These are phyloP conservation scores for Mycena amicta DNA, from an alignment of 768 basidiomycete genomes.

Conservation along the genomic window DNA sequence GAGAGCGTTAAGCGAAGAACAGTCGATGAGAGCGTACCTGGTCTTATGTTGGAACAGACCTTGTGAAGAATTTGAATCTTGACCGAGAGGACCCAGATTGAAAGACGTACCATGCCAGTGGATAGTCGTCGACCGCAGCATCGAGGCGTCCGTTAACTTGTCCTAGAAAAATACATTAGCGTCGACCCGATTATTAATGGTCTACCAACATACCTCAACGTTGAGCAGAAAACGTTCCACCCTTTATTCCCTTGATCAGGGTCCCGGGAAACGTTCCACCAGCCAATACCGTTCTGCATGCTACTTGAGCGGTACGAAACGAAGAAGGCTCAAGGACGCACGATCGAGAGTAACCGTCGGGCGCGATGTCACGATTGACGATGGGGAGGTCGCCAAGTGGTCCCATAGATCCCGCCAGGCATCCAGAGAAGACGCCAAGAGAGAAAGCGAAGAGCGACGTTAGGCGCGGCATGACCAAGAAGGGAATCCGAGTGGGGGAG, in stretches of 20 bases:
- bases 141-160: slow-evolving; percentile 35
- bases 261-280: background rate
- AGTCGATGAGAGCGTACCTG: too few relatives aligned
- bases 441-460: too few relatives aligned
- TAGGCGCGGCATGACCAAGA: too few relatives aligned
- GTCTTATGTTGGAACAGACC: too few relatives aligned
- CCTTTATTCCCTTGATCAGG: background rate
- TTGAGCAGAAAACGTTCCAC: background rate
- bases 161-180: slow-evolving; percentile 32
- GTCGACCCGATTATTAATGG: background rate
- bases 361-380: slow-evolving; percentile 34
- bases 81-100: background rate
- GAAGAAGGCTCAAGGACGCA: slow-evolving; percentile 34
- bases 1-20: background rate
- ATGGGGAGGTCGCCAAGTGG: slow-evolving; percentile 28
- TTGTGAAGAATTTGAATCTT: too few relatives aligned
- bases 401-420: too few relatives aligned
- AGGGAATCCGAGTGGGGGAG: too few relatives aligned
- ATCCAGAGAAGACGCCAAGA: too few relatives aligned
- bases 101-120: background rate
- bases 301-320: slow-evolving; percentile 40
- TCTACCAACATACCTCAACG: background rate
- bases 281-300: background rate
- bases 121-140: slow-evolving; percentile 39
- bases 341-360: slow-evolving; percentile 35